A percentile compares a stretch with the other conserved stretches of the same genome.
These are phyloP conservation scores for Amyloporia xantha DNA, from an alignment of 768 basidiomycete genomes.

Conservation along the genomic window DNA sequence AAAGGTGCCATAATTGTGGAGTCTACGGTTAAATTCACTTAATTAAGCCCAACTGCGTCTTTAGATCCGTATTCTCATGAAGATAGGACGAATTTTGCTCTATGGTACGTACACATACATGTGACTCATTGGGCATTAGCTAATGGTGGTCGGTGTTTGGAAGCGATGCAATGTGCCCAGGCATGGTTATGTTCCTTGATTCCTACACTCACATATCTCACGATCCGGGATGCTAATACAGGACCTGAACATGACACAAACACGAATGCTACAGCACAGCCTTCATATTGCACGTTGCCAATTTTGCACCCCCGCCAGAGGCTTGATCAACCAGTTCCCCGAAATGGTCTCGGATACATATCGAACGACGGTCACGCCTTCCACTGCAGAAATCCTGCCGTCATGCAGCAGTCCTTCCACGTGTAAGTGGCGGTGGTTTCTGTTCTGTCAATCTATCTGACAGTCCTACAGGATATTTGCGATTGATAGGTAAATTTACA, in stretches of 20 bases:
- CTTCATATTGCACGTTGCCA: slow-evolving; percentile 49
- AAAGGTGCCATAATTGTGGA: too few relatives aligned
- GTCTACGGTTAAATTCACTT: background rate
- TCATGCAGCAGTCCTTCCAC: slow-evolving; percentile 50
- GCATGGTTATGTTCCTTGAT: slow-evolving; percentile 21
- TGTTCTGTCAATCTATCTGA: background rate
- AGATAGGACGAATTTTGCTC: slow-evolving; percentile 44
- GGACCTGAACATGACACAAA: slow-evolving; percentile 45
- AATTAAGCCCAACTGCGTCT: background rate
- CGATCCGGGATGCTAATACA: too few relatives aligned
- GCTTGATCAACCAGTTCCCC: slow-evolving; percentile 19
- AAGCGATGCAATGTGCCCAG: slow-evolving; percentile 47
- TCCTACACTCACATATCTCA: background rate
- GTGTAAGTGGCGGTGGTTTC: slow-evolving; percentile 35
- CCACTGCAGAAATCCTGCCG: slow-evolving; percentile 44
- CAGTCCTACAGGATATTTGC: slow-evolving; percentile 40
- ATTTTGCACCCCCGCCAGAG: slow-evolving; percentile 41
- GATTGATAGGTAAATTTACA: slow-evolving; percentile 35
- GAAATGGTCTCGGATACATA: slow-evolving; percentile 36
- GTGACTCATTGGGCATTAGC: background rate
- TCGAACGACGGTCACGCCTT: slow-evolving; percentile 54
- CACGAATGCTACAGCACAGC: slow-evolving; percentile 32
- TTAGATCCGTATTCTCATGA: slow-evolving; percentile 56
- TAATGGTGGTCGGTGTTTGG: background rate
- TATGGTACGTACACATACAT: slow-evolving; percentile 35